These are phyloP conservation scores for Solanum verrucosum DNA, from an alignment of 257 asterid species.

Conservation along the genomic window DNA sequence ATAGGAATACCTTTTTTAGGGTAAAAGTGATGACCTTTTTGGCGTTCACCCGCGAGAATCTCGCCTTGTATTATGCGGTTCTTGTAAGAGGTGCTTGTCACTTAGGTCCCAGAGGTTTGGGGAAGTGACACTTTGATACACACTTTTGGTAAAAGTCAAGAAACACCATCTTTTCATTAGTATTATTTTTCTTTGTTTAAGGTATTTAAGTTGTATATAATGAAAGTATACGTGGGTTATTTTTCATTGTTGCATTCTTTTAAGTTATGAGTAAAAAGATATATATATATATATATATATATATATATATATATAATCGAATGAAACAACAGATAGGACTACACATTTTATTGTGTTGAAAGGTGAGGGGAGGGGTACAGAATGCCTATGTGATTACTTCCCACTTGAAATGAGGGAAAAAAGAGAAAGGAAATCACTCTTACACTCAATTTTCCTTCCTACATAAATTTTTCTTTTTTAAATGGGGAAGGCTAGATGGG, in stretches of 20 bases:
- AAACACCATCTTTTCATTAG: not conserved
- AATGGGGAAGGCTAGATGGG: not conserved
- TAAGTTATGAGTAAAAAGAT: not conserved
- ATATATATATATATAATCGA: no score
- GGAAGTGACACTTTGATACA: not conserved
- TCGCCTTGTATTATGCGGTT: not conserved
- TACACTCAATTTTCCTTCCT: not conserved
- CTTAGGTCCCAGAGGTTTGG: not conserved
- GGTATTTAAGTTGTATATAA: not conserved
- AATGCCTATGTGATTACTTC: not conserved
- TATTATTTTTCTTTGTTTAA: not conserved
- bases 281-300: no score
- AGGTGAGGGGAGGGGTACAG: no score
- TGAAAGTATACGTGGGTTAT: not conserved
- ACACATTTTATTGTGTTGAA: not conserved
- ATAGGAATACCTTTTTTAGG: not conserved
- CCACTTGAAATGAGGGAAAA: not conserved
- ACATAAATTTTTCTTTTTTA: no score
- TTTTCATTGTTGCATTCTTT: not conserved
- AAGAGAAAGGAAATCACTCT: not conserved
- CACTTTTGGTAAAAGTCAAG: not conserved
- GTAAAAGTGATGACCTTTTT: not conserved
- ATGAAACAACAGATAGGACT: no score
- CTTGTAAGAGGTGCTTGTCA: not conserved
- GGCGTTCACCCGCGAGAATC: not conserved